Base-by-base conservation (phyloP, 2,329 filamentous ascomycete genomes). In the Aspergillus nomiae region DNA sequence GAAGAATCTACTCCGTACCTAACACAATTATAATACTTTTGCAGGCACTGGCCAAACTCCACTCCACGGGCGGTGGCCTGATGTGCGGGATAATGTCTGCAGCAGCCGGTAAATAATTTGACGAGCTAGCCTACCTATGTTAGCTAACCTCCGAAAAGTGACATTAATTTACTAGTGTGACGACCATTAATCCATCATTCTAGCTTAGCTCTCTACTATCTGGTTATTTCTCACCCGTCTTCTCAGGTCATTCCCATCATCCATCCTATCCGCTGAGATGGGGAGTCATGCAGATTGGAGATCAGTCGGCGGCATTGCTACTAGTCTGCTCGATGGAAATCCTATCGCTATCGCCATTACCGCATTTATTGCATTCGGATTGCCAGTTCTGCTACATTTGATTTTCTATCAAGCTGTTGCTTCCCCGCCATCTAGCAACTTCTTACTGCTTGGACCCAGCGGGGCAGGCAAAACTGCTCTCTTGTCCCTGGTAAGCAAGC, bases 391-490 rank as follows among this genome's bases (percentile, higher is more conserved):
- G 60, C 83, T 97, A 55, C 95, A 98, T 81, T 76, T 87, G 62
- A 81, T 90, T 74, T 85, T 97, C 74, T 88, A 92, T 76, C 86
- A 86, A 60, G 84, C 87, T 56, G 85, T 86, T 45, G 85, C 88
- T 16, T 77, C 77, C 58, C 89, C 90, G 71, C 87, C 87, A 43
- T 84, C 83, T 16, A 85, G 91, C 30, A 92, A 94, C 56, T 90
- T 90, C 9, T 88, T 98, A 64, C 82, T 97, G 50, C 77, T 94
- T 56, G 95, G 95, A 1, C 92, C 94, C 19, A 89, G 89, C 61
- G 91, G 89, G 66, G 86, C 88, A 56, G 95, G 95, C 72, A 99
- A 98, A 83, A 98, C 95, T 0, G 86, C 91, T 10, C 87, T 98
- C 38, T 81, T 93, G n/a, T 93, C 92, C 26, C 85, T 95, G 70